Evolutionary conservation across 2,329 filamentous ascomycete species (phyloP).

Genomic region (Hypomyces perniciosus): DNA sequence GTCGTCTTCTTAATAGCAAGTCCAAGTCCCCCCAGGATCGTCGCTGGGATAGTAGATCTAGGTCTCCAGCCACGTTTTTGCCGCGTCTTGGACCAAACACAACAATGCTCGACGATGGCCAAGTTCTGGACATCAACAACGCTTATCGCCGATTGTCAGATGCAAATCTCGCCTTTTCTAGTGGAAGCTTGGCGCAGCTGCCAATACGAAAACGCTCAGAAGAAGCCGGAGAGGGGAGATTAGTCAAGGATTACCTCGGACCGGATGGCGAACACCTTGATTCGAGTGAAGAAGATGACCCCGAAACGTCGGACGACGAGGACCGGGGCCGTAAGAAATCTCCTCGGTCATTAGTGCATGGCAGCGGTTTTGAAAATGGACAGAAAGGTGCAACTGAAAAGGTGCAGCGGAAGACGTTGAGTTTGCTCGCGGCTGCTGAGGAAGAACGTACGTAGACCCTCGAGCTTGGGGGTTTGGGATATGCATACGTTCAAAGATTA

Average conservation of each 20-base stretch:
- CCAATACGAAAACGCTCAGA: slow-evolving; percentile 48
- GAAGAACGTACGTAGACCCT: slow-evolving; percentile 61
- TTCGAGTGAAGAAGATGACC: slow-evolving; percentile 67
- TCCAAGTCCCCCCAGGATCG: slow-evolving; percentile 50
- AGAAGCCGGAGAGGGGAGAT: slow-evolving; percentile 43
- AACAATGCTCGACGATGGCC: slow-evolving; percentile 54
- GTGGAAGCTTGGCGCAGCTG: slow-evolving; percentile 56
- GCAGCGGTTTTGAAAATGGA: slow-evolving; percentile 31
- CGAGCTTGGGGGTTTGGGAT: background rate
- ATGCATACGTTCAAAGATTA: background rate
- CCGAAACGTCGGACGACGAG: slow-evolving; percentile 59
- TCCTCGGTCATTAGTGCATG: slow-evolving; percentile 40
- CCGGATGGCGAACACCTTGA: slow-evolving; percentile 63
- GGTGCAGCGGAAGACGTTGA: slow-evolving; percentile 44
- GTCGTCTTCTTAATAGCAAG: slow-evolving; percentile 26
- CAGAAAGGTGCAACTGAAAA: slow-evolving; percentile 29
- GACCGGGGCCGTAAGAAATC: slow-evolving; percentile 55
- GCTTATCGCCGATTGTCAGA: slow-evolving; percentile 69
- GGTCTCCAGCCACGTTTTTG: slow-evolving; percentile 28
- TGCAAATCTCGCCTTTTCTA: slow-evolving; percentile 58
- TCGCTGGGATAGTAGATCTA: slow-evolving; percentile 34
- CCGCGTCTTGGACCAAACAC: slow-evolving; percentile 25
- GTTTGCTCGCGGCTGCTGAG: slow-evolving; percentile 66
- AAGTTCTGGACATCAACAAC: slow-evolving; percentile 59
- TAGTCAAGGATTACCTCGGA: slow-evolving; percentile 62